Base-by-base conservation (phyloP, 805 yeast species). In the Cyberlindnera maritima region DNA sequence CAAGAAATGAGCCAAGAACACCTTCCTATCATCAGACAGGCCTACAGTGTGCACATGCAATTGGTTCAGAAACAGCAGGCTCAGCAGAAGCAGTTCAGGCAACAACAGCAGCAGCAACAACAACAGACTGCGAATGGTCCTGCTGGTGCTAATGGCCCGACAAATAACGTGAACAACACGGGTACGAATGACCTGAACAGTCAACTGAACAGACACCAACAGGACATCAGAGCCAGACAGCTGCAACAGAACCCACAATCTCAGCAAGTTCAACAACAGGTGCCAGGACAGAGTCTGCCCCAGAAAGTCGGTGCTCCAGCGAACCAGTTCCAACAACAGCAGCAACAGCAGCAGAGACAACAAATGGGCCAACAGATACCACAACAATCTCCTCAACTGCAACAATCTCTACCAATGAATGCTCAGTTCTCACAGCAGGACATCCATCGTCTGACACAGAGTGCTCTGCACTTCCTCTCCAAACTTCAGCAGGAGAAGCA, bases 41-140 rank as follows among this genome's bases (percentile, higher is more conserved):
- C 85, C 9, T 88, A 88, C 63, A 75, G 77, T 39, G 69, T 83
- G 42, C 91, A 85, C 62, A 70, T 80, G 48, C 88, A 81, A 55
- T 62, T 82, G 47, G 72, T 82, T 10, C 62, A 71, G 59, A 59
- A 72, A 54, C 72, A 69, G 55, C 72, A 71, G 55, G 65, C 69
- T 45, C 63, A 74, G 49, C 79, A 75, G 43, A 47, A 48, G 37
- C 47, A 50, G 44, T 39, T 36, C 51, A 68, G 65, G 54, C 70
- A 69, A 54, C 66, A 67, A 52, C 15, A 28, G n/a, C 31, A 28
- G n/a, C 31, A 28, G 31, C 31, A 28, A 11, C 31, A 28, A 13
- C 31, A 28, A 28, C 31, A 28, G 13, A 11, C 13, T 32, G 12
- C 21, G 4, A 66, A 70, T 51, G 55, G 12, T 21, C 63, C 52